A percentile compares a stretch with the other conserved stretches of the same genome.
These are phyloP conservation scores for Strigomonas oncopelti DNA, from an alignment of 208 protist species.

Conservation along the genomic window DNA sequence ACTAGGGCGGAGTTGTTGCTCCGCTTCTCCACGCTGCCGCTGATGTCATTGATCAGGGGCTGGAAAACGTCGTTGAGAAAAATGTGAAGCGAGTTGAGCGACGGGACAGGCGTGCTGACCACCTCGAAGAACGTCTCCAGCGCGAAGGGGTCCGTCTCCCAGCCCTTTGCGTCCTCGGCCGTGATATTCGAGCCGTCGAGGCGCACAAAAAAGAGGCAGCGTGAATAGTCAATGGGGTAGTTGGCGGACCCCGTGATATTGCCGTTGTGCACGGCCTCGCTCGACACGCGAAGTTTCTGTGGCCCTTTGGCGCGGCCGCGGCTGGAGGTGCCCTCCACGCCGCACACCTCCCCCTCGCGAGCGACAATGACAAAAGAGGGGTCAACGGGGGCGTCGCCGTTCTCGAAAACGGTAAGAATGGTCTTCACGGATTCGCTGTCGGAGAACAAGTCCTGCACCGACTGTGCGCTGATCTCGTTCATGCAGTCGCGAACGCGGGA, in stretches of 20 bases:
- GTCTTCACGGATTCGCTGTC: slow-evolving; percentile 28
- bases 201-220: slow-evolving; percentile 81
- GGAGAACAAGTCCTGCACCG: slow-evolving; percentile 49
- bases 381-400: slow-evolving; percentile 29
- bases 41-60: slow-evolving; percentile 76
- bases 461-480: slow-evolving; percentile 51
- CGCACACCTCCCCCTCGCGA: slow-evolving; percentile 44
- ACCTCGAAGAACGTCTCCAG: slow-evolving; percentile 81
- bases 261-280: slow-evolving; percentile 59
- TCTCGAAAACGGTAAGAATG: slow-evolving; percentile 61
- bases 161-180: slow-evolving; percentile 52
- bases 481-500: slow-evolving; percentile 50
- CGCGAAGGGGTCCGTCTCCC: slow-evolving; percentile 47
- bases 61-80: slow-evolving; percentile 75
- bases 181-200: slow-evolving; percentile 56
- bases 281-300: slow-evolving; percentile 58
- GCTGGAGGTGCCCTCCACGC: neutral
- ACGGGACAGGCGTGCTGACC: slow-evolving; percentile 72
- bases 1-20: slow-evolving; percentile 18
- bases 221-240: slow-evolving; percentile 63
- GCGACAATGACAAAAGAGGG: slow-evolving; percentile 55
- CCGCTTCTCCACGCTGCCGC: slow-evolving; percentile 30
- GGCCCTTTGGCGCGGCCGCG: neutral
- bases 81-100: slow-evolving; percentile 72
- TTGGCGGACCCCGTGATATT: slow-evolving; percentile 85